phyloP scores from a whole-genome alignment of 2,329 filamentous ascomycete species.

The Penicillium aurantiogriseum region DNA sequence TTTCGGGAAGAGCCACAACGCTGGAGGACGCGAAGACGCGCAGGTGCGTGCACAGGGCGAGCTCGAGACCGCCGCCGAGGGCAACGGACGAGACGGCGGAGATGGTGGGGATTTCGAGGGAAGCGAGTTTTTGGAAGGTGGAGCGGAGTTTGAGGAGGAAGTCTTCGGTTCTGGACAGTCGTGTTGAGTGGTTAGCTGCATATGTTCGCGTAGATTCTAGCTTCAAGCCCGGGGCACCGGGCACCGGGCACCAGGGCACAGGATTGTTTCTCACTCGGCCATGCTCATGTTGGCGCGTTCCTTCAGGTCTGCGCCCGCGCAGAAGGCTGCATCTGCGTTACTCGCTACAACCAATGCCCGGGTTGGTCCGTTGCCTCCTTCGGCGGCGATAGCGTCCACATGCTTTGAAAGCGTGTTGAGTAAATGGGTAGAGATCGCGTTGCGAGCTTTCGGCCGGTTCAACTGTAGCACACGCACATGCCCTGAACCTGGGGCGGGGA shows the following conservation, averaged over 20 bases:
- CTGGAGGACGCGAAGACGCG: slow-evolving; percentile 81
- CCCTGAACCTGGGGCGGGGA: slow-evolving; percentile 75
- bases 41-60: slow-evolving; percentile 85
- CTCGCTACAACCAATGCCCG: slow-evolving; percentile 81
- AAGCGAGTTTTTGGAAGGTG: slow-evolving; percentile 71
- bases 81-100: slow-evolving; percentile 81
- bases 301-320: slow-evolving; percentile 91
- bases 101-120: slow-evolving; percentile 84
- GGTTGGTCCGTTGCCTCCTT: slow-evolving; percentile 60
- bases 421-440: slow-evolving; percentile 81
- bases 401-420: slow-evolving; percentile 70
- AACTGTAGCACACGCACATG: slow-evolving; percentile 86
- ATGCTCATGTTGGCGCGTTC: slow-evolving; percentile 74
- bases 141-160: slow-evolving; percentile 76
- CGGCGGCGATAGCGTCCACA: slow-evolving; percentile 67
- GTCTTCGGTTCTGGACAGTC: slow-evolving; percentile 61
- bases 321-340: slow-evolving; percentile 83
- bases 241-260: background rate
- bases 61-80: slow-evolving; percentile 88
- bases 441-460: slow-evolving; percentile 79
- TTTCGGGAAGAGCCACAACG: slow-evolving; percentile 81
- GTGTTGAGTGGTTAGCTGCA: background rate
- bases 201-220: background rate
- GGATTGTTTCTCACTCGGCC: slow-evolving; percentile 63
- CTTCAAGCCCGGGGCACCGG: background rate